These are phyloP conservation scores for Colletotrichum sublineola DNA, from an alignment of 2,329 filamentous ascomycete species.

Conservation along the genomic window DNA sequence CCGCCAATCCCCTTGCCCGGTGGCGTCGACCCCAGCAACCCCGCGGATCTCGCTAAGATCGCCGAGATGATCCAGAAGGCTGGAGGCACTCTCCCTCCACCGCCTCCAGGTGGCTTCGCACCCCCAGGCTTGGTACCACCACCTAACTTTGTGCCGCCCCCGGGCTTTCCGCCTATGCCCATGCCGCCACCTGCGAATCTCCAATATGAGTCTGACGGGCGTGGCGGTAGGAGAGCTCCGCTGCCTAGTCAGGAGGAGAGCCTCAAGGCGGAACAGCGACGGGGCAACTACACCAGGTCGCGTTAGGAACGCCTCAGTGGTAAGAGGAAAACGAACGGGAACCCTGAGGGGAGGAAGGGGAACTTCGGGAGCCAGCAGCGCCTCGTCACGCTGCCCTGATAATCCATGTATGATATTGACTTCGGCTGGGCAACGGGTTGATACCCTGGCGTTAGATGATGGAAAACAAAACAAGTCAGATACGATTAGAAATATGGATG, in stretches of 20 bases:
- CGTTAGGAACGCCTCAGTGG: constrained; percentile 11
- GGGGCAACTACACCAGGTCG: constrained; percentile 70
- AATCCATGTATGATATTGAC: constrained; percentile 16
- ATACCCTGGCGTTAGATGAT: constrained; percentile 36
- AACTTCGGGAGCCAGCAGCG: neutral
- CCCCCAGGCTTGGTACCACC: constrained; percentile 67
- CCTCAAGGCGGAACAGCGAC: constrained; percentile 80
- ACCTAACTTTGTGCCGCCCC: constrained; percentile 56
- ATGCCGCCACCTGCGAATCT: constrained; percentile 47
- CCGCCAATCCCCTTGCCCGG: constrained; percentile 59
- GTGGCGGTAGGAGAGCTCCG: constrained; percentile 70
- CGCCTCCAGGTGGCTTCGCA: constrained; percentile 48
- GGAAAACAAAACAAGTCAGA: constrained; percentile 15
- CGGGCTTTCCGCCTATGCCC: constrained; percentile 56
- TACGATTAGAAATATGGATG: neutral
- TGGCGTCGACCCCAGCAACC: constrained; percentile 71
- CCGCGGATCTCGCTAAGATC: constrained; percentile 71
- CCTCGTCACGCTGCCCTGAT: neutral
- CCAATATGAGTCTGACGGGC: constrained; percentile 51
- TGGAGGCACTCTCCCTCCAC: constrained; percentile 71
- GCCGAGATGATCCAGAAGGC: constrained; percentile 76
- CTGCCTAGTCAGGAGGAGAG: constrained; percentile 89
- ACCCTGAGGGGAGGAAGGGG: neutral
- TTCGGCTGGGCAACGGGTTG: constrained; percentile 22
- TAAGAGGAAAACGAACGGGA: constrained; percentile 1